Evolutionary conservation across 176 grass and related monocot genomes (phyloP).

Genomic region (Bothriochloa decipiens): DNA sequence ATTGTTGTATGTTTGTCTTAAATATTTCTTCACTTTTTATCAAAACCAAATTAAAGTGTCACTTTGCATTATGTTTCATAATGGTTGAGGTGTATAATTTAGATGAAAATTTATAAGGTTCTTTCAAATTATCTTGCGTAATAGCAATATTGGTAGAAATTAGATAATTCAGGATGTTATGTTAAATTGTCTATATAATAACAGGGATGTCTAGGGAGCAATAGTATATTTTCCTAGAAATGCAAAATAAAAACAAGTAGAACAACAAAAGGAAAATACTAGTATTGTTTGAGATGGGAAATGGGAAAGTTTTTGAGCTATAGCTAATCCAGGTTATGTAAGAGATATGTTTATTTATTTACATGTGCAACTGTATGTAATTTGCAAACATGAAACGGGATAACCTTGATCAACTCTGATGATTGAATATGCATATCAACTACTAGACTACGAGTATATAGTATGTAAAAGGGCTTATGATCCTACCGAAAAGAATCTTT

Average conservation of each 20-base stretch:
- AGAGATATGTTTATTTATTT: background rate
- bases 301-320: background rate
- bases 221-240: background rate
- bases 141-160: background rate
- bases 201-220: background rate
- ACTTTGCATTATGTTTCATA: background rate
- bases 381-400: background rate
- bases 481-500: slow-evolving; percentile 3
- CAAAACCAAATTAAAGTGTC: background rate
- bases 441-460: too few relatives aligned
- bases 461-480: background rate
- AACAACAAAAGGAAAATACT: background rate
- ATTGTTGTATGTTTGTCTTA: background rate
- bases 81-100: background rate
- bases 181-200: too few relatives aligned
- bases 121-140: background rate
- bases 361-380: background rate
- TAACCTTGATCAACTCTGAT: background rate
- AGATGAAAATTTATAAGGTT: background rate
- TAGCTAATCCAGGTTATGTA: background rate
- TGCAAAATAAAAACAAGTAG: background rate
- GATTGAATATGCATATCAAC: background rate
- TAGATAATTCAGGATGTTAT: too few relatives aligned
- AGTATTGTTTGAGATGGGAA: background rate
- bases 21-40: background rate